A percentile compares a stretch with the other conserved stretches of the same genome.
These are phyloP conservation scores for Fusarium guadeloupense DNA, from an alignment of 2,329 filamentous ascomycete species.

Conservation along the genomic window DNA sequence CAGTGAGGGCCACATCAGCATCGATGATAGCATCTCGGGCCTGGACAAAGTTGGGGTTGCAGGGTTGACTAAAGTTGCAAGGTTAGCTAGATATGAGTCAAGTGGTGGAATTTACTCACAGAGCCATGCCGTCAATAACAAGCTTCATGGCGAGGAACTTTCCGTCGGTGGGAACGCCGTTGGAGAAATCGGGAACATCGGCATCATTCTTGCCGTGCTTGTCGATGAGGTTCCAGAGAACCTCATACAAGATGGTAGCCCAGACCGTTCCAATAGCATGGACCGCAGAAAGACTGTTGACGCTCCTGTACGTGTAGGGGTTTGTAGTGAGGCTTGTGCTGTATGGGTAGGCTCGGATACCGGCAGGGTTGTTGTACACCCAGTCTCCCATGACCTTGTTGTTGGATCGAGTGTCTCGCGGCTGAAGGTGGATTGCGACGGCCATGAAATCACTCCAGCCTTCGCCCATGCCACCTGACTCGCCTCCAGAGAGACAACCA, in stretches of 20 bases:
- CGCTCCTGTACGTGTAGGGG: constrained; percentile 58
- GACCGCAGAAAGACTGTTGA: constrained; percentile 50
- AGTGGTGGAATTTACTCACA: constrained; percentile 37
- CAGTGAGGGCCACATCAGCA: constrained; percentile 61
- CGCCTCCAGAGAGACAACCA: constrained; percentile 56
- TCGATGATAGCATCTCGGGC: constrained; percentile 66
- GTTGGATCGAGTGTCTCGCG: constrained; percentile 54
- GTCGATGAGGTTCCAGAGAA: constrained; percentile 67
- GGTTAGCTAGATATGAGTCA: not conserved
- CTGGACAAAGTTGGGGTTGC: constrained; percentile 62
- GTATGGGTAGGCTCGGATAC: constrained; percentile 62
- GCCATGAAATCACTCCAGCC: constrained; percentile 68
- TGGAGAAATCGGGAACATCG: constrained; percentile 52
- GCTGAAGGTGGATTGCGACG: constrained; percentile 58
- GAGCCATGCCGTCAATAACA: constrained; percentile 60
- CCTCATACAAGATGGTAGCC: constrained; percentile 60
- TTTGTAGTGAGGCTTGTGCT: constrained; percentile 60
- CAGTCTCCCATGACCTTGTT: constrained; percentile 62
- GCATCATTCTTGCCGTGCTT: constrained; percentile 61
- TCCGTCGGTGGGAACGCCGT: constrained; percentile 61
- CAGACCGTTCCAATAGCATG: constrained; percentile 58
- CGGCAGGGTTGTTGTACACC: constrained; percentile 54
- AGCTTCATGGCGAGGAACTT: constrained; percentile 62
- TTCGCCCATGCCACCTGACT: constrained; percentile 66
- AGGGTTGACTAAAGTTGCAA: constrained; percentile 55